Evolutionary conservation across 2,329 filamentous ascomycete species (phyloP), one percentile per base, ranked within the genome.

Genomic region (Capronia americana): DNA sequence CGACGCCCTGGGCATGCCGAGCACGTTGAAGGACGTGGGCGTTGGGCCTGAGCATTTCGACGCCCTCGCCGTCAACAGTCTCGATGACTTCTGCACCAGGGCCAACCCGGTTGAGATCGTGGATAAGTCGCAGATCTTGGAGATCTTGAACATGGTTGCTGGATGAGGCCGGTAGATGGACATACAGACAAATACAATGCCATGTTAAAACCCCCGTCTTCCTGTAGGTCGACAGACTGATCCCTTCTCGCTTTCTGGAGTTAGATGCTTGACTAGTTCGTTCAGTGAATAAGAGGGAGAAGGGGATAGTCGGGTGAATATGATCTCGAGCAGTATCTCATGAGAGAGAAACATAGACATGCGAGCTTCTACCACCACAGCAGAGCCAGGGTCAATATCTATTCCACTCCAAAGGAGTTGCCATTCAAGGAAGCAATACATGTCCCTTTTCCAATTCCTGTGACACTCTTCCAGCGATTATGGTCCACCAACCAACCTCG

Each of bases 41-140:
- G 55, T 70, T 53, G 64, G 64, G 8, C 44, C 57, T 8, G 68
- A 70, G 26, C 46, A 68, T 44, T 62, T 70, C 24, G 46, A 69
- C 32, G 38, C 44, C 20, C 38, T 70, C 32, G 69, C 69, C 10
- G 65, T 50, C 26, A 67, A 70, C 48, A 70, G 60, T 53, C 57
- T 70, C 11, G 32, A 56, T 17, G 69, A 70, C 53, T 28, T 63
- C 14, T 70, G 64, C 51, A 34, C 60, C 34, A 38, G 32, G 50
- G 60, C 64, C 5, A 70, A 70, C 54, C 80, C 84, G 1, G 78
- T 84, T n/a, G 78, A 81, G 0, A 73, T 87, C 64, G 75, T 63
- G 30, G 76, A 81, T 63, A 81, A 82, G 71, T 74, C 74, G 24
- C 80, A 84, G 70, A 82, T 86, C 3, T 66, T 83, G 70, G 81